These are phyloP conservation scores for Moesziomyces globuligerus DNA, from an alignment of 1,284 basidiomycete genomes.

Conservation along the genomic window DNA sequence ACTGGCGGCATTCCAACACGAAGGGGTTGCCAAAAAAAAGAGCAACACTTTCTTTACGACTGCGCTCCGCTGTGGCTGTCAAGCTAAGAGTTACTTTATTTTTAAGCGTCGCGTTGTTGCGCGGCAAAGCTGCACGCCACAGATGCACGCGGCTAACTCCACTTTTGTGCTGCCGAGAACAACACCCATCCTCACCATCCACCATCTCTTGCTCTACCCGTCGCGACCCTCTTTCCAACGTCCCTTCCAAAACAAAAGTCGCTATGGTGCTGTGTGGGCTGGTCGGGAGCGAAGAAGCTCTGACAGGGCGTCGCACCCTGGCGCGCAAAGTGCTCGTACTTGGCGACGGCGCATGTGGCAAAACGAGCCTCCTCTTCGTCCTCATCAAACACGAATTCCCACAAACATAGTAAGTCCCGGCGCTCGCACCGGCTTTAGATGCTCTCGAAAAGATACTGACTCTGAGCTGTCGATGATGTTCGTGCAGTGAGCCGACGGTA, in stretches of 20 bases:
- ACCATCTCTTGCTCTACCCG: too few relatives aligned
- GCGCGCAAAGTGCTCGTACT: slow-evolving; percentile 86
- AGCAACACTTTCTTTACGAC: slow-evolving; percentile 2
- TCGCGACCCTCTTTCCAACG: too few relatives aligned
- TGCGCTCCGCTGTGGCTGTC: too few relatives aligned
- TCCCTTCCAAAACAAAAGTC: slow-evolving; percentile 1
- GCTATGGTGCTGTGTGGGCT: slow-evolving; percentile 27
- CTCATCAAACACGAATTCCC: slow-evolving; percentile 47
- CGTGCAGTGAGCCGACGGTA: slow-evolving; percentile 62
- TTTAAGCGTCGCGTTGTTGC: too few relatives aligned
- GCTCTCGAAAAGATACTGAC: not conserved
- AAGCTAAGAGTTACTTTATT: too few relatives aligned
- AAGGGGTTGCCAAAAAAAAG: slow-evolving; percentile 1
- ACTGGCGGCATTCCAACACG: not conserved
- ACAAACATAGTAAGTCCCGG: slow-evolving; percentile 39
- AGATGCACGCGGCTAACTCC: not conserved
- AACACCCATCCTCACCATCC: too few relatives aligned
- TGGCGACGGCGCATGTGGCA: slow-evolving; percentile 69
- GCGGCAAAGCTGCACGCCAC: not conserved
- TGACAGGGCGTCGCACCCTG: not conserved
- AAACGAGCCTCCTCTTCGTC: slow-evolving; percentile 43
- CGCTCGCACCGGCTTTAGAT: not conserved
- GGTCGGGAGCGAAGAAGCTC: not conserved
- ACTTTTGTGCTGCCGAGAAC: not conserved
- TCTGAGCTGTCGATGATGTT: not conserved